Evolutionary conservation across 225 moss, liverwort and hornwort species (phyloP), one percentile per base, ranked within the genome.

Genomic region (Ulota crispa): DNA sequence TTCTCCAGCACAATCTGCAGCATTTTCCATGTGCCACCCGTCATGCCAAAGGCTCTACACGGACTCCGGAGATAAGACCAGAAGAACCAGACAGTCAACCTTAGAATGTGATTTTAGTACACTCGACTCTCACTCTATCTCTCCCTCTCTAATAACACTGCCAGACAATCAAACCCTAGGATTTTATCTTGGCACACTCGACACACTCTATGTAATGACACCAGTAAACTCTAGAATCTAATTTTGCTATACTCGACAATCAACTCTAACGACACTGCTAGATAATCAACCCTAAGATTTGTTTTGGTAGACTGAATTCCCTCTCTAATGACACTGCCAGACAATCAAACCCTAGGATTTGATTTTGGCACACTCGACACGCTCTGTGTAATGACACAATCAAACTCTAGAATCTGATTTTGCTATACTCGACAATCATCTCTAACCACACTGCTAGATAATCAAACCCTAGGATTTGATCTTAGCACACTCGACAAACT

Each of bases 1-100:
- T 84, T 88, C 52, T 88, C 82, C 7, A 90, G 15, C 9, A 84
- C 3, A 43, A 90, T 31, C 90, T 90, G 84, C 78, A 24, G 30
- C 68, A n/a, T n/a, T n/a, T n/a, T n/a, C n/a, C n/a, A n/a, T n/a
- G n/a, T n/a, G n/a, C n/a, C n/a, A n/a, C n/a, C n/a, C n/a, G n/a
- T n/a, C 55, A 26, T 59, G 11, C 24, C 59, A 21, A 6, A n/a
- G 20, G 23, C 55, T 34, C 0, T 36, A 63, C 1, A 7, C 18
- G 62, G 56, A 3, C 8, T 56, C n/a, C 2, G 57, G 57, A 57
- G 9, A 4, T 57, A 45, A 8, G 4, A 39, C 39, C 9, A 24
- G 10, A 24, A 9, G 3, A 10, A n/a, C 4, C n/a, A 24, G n/a
- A 57, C 4, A 9, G 57, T 24, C 50, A 18, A 50, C 50, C 16